These are phyloP conservation scores for Tricholoma matsutake DNA, from an alignment of 768 basidiomycete species.

Conservation along the genomic window DNA sequence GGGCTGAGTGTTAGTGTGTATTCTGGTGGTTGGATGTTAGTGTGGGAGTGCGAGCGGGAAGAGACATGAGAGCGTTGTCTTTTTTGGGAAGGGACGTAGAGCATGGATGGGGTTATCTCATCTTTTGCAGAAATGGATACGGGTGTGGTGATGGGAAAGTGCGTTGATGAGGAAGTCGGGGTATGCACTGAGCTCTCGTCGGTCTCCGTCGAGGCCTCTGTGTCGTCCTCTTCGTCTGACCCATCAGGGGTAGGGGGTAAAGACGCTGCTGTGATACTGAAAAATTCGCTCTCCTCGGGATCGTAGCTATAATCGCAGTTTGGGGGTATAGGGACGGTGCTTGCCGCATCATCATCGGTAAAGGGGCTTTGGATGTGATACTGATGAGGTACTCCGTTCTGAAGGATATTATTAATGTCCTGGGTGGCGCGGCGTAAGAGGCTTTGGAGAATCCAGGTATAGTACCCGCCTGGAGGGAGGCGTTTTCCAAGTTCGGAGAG, in stretches of 20 bases:
- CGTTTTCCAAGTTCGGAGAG: conserved; percentile 47
- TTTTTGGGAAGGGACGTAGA: conserved; percentile 20
- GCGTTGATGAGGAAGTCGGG: conserved; percentile 33
- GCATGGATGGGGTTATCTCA: neutral
- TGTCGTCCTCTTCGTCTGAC: conserved; percentile 38
- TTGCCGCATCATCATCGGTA: conserved; percentile 17
- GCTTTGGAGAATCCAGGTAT: conserved; percentile 52
- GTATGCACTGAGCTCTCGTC: conserved; percentile 51
- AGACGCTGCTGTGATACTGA: conserved; percentile 28
- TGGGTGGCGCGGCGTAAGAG: conserved; percentile 43
- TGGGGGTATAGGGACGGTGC: neutral
- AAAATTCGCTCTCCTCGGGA: conserved; percentile 23
- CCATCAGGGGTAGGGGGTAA: conserved; percentile 30
- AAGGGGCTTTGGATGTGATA: neutral
- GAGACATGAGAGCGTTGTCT: conserved; percentile 15
- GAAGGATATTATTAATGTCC: neutral
- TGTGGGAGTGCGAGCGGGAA: conserved; percentile 9
- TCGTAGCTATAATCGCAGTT: conserved; percentile 3
- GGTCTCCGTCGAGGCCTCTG: conserved; percentile 32
- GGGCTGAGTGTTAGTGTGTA: neutral
- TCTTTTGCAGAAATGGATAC: neutral
- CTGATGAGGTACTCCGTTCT: neutral
- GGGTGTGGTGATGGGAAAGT: conserved; percentile 15
- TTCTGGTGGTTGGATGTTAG: neutral
- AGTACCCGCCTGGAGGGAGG: conserved; percentile 39